Evolutionary conservation across 495 filamentous ascomycete species (phyloP).

Genomic region (Penicillium paradoxum): DNA sequence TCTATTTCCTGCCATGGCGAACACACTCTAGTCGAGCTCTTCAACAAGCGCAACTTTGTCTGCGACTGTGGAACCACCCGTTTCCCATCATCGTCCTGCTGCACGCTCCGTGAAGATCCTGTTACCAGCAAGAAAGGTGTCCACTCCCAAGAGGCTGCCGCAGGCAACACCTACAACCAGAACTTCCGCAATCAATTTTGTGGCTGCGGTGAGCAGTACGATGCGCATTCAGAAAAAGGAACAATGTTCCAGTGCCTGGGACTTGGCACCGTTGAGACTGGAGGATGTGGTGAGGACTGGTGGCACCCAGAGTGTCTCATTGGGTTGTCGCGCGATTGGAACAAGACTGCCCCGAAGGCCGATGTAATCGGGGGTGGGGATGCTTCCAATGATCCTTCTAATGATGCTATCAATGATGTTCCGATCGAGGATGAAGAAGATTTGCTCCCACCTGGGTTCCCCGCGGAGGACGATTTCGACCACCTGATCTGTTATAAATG

Average conservation of each 20-base stretch:
- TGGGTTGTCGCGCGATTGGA: slow-evolving; percentile 59
- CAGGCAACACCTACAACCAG: slow-evolving; percentile 84
- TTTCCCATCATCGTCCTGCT: slow-evolving; percentile 62
- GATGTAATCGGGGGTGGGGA: slow-evolving; percentile 34
- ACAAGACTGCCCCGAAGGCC: slow-evolving; percentile 35
- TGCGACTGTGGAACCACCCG: slow-evolving; percentile 95
- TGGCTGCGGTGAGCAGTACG: slow-evolving; percentile 80
- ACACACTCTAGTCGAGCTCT: slow-evolving; percentile 92
- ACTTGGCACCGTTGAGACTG: slow-evolving; percentile 69
- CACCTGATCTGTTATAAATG: slow-evolving; percentile 93
- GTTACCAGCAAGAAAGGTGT: slow-evolving; percentile 72
- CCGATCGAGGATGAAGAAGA: slow-evolving; percentile 46
- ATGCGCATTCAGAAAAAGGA: slow-evolving; percentile 79
- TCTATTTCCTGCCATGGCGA: slow-evolving; percentile 96
- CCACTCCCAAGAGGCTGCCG: slow-evolving; percentile 64
- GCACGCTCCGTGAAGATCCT: slow-evolving; percentile 70
- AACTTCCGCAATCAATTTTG: slow-evolving; percentile 95
- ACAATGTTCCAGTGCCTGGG: slow-evolving; percentile 99
- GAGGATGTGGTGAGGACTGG: slow-evolving; percentile 98
- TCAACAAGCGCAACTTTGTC: slow-evolving; percentile 88
- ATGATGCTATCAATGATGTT: slow-evolving; percentile 31
- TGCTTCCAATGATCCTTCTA: no score
- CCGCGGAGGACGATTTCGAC: slow-evolving; percentile 81
- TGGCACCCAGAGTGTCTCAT: slow-evolving; percentile 95
- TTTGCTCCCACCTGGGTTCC: slow-evolving; percentile 77